These are phyloP conservation scores for Trypanosoma lewisi DNA, from an alignment of 208 protist species.

Conservation along the genomic window DNA sequence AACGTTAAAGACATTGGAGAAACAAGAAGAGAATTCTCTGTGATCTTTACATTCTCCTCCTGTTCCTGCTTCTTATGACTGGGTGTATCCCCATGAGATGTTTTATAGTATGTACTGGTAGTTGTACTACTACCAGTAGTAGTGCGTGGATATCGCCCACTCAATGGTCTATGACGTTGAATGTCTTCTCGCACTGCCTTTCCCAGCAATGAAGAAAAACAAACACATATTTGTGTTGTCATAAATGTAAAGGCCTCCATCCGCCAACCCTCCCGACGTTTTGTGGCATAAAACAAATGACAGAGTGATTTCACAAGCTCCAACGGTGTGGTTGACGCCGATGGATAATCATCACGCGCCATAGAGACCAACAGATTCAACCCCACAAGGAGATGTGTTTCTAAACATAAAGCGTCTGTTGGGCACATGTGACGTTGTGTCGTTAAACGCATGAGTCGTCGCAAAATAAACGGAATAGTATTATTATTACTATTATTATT, in stretches of 20 bases:
- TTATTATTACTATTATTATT: slow-evolving; percentile 13
- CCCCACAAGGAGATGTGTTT: slow-evolving; percentile 48
- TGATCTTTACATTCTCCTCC: neutral
- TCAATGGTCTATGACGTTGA: slow-evolving; percentile 2
- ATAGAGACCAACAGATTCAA: slow-evolving; percentile 36
- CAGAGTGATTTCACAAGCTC: slow-evolving; percentile 53
- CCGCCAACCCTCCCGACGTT: slow-evolving; percentile 62
- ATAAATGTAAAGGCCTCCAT: slow-evolving; percentile 58
- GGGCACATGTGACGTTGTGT: slow-evolving; percentile 37
- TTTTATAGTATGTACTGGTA: too few species aligned
- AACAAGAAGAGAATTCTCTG: neutral
- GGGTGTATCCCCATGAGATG: too few species aligned
- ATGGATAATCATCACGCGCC: slow-evolving; percentile 49
- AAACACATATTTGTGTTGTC: slow-evolving; percentile 39
- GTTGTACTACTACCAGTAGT: too few species aligned
- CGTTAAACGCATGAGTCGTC: slow-evolving; percentile 25
- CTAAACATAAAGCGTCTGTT: slow-evolving; percentile 45
- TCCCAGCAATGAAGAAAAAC: slow-evolving; percentile 39
- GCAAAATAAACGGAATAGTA: slow-evolving; percentile 25
- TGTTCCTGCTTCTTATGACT: too few species aligned
- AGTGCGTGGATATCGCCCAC: neutral
- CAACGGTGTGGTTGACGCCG: slow-evolving; percentile 26
- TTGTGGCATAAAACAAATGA: slow-evolving; percentile 51
- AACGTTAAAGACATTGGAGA: slow-evolving; percentile 30
- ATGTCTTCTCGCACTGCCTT: slow-evolving; percentile 37